phyloP scores from a whole-genome alignment of 129 eudicot species.

The Escallonia herrerae region DNA sequence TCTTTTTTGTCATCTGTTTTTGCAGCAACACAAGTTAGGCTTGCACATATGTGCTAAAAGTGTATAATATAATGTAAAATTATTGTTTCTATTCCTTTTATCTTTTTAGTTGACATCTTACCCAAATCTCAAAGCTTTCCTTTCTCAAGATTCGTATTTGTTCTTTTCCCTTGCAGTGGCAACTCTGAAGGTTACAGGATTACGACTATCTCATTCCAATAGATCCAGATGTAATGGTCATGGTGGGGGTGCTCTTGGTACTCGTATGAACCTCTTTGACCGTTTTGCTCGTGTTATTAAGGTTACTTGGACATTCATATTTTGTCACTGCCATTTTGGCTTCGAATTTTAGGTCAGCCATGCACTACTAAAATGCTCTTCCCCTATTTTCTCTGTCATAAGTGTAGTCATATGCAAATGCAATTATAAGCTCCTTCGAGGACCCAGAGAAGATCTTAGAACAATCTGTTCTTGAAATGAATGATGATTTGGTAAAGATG shows the following conservation, averaged over 20 bases:
- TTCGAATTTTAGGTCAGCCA: background rate
- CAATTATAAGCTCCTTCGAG: slow-evolving; percentile 77
- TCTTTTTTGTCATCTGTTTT: too few species aligned
- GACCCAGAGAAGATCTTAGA: slow-evolving; percentile 98
- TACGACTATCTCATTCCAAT: slow-evolving; percentile 33
- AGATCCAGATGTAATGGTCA: slow-evolving; percentile 38
- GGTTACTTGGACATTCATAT: slow-evolving; percentile 32
- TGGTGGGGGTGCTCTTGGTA: slow-evolving; percentile 39
- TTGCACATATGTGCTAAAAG: too few species aligned
- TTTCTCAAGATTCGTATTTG: too few species aligned
- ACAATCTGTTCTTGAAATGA: slow-evolving; percentile 89
- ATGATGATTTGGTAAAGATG: slow-evolving; percentile 86
- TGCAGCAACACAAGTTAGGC: too few species aligned
- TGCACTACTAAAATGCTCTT: slow-evolving; percentile 10
- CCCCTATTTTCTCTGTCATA: slow-evolving; percentile 7
- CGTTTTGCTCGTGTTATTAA: slow-evolving; percentile 95
- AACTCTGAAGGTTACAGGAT: slow-evolving; percentile 43
- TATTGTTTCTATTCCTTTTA: too few species aligned
- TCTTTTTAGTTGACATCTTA: too few species aligned
- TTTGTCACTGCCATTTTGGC: slow-evolving; percentile 10
- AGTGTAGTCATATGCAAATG: slow-evolving; percentile 88
- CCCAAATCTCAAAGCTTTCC: too few species aligned
- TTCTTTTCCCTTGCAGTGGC: slow-evolving; percentile 51
- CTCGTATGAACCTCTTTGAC: slow-evolving; percentile 81
- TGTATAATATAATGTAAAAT: too few species aligned